These are phyloP conservation scores for Exidia glandulosa DNA, from an alignment of 768 basidiomycete species.

Conservation along the genomic window DNA sequence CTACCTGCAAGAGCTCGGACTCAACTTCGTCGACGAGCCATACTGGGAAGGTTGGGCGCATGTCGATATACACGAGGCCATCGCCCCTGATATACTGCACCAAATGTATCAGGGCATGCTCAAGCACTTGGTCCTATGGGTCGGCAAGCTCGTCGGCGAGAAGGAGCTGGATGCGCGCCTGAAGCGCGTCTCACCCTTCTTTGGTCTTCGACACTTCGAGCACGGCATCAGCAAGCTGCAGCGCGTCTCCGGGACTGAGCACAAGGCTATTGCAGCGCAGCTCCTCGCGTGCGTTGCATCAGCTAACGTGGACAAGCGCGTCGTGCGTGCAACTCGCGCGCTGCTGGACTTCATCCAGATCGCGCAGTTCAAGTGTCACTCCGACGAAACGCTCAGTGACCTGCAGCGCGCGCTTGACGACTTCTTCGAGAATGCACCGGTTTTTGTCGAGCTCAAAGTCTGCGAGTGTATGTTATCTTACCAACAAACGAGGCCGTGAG, in stretches of 20 bases:
- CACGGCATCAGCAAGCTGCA: background rate
- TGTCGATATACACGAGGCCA: background rate
- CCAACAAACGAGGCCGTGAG: background rate
- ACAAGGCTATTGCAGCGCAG: background rate
- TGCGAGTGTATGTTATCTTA: slow-evolving; percentile 1
- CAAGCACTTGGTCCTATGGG: background rate
- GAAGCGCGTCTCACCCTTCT: background rate
- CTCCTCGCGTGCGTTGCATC: background rate
- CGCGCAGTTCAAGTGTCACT: slow-evolving; percentile 11
- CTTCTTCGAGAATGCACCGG: background rate
- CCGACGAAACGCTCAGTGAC: slow-evolving; percentile 1
- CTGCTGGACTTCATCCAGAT: slow-evolving; percentile 18
- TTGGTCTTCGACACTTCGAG: background rate
- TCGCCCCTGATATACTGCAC: background rate
- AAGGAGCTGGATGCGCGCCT: slow-evolving; percentile 17
- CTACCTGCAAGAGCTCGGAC: background rate
- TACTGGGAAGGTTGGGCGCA: background rate
- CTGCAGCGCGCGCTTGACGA: background rate
- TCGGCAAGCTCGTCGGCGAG: slow-evolving; percentile 2
- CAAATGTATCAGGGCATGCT: background rate
- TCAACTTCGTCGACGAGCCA: background rate
- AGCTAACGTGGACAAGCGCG: background rate
- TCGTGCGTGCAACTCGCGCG: slow-evolving; percentile 2
- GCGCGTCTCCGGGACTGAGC: background rate
- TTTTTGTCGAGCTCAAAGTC: slow-evolving; percentile 5